Base-by-base conservation (phyloP, 768 basidiomycete species). In the Xerocomellus chrysenteron region DNA sequence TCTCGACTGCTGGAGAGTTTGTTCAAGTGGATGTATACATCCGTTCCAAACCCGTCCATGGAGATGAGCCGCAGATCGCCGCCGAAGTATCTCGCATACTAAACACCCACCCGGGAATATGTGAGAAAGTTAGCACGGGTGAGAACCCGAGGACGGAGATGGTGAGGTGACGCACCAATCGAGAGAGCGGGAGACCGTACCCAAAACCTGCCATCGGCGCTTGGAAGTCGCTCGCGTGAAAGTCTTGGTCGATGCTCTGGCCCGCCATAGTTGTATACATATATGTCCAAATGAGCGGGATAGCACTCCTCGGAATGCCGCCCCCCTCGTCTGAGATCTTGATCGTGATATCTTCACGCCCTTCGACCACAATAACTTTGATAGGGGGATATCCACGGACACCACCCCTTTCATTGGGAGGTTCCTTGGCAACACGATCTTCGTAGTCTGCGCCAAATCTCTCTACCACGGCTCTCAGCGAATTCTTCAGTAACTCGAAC, bases 121-220 rank as follows among this genome's bases (percentile, higher is more conserved):
- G 26, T 11, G 21, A 35, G 17, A 42, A 44, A 32, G 56, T 58
- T 45, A 58, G 56, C 24, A 24, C 41, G 24, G 7, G 32, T 43
- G 32, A 16, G 14, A 52, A 92, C 67, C 92, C 92, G 2, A 91
- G 87, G 43, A 92, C 92, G 61, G 95, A 82, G 47, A 56, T 30
- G 21, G 39, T 54, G 41, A 32, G 8, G 47, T 2, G 19, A 79
- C 88, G 63, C 58, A 94, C 92, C 81, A 99, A 73, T 73, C 96
- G 76, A 45, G 92, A 94, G 19, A 99, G 78, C 3, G 96, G 96
- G 8, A 98, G 72, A 0, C 97, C 97, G 69, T 98, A 98, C 11
- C 93, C 92, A 63, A 91, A 97, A 2, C 97, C 97, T 33, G 97
- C 97, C 94, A 99, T 96, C 2, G 97, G 97, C 2, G 97, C 97